These are phyloP conservation scores for Pseudogymnoascus sp. DNA, from an alignment of 2,329 filamentous ascomycete species.

Conservation along the genomic window DNA sequence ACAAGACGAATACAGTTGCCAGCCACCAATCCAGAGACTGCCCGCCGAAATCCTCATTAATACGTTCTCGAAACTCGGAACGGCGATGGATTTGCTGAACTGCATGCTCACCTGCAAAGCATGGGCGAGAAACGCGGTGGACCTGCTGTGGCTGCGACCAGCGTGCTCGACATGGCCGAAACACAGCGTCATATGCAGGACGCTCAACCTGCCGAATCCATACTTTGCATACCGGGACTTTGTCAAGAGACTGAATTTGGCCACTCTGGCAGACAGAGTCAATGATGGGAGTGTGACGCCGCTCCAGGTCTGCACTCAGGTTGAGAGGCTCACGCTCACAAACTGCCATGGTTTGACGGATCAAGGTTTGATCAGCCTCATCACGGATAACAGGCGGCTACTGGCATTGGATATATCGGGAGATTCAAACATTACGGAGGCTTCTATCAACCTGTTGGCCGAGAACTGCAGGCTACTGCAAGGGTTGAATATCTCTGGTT, in stretches of 20 bases:
- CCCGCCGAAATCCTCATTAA: conserved; percentile 93
- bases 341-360: conserved; percentile 84
- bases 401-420: conserved; percentile 87
- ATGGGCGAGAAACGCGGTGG: conserved; percentile 89
- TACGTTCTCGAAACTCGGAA: conserved; percentile 79
- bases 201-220: conserved; percentile 64
- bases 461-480: conserved; percentile 79
- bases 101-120: conserved; percentile 92
- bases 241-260: conserved; percentile 86
- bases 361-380: conserved; percentile 69
- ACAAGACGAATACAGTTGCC: conserved; percentile 55
- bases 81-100: conserved; percentile 69
- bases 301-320: conserved; percentile 76
- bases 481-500: conserved; percentile 86
- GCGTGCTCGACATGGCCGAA: conserved; percentile 83
- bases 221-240: conserved; percentile 87
- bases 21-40: conserved; percentile 75
- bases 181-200: conserved; percentile 72
- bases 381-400: conserved; percentile 72
- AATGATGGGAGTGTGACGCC: conserved; percentile 86
- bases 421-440: conserved; percentile 72
- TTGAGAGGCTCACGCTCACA: conserved; percentile 88
- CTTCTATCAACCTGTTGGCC: conserved; percentile 70
- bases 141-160: conserved; percentile 89
- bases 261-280: conserved; percentile 65